Percentiles rank a stretch among this genome's conserved stretches.
phyloP scores from a whole-genome alignment of 805 yeast species.

The Cyberlindnera saturnus region DNA sequence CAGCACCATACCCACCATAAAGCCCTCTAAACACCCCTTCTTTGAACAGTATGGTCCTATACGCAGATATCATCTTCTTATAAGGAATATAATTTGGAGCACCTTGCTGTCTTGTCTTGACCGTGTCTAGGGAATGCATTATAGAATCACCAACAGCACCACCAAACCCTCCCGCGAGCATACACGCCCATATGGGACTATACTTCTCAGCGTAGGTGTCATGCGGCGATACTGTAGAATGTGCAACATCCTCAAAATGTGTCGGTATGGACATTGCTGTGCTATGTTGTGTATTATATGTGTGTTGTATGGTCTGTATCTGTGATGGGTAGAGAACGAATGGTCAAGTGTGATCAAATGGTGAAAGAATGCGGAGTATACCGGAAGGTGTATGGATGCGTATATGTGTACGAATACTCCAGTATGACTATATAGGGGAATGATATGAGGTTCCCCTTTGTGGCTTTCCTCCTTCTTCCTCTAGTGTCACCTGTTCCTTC shows the following conservation, averaged over 20 bases:
- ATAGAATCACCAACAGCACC: conserved; percentile 88
- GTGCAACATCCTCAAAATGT: conserved; percentile 7
- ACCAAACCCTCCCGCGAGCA: conserved; percentile 91
- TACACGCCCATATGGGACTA: conserved; percentile 47
- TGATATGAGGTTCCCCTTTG: too few relatives aligned
- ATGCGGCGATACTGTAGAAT: conserved; percentile 12
- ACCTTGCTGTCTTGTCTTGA: conserved; percentile 97
- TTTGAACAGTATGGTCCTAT: conserved; percentile 63
- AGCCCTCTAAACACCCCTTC: conserved; percentile 85
- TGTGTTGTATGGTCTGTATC: not conserved
- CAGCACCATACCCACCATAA: conserved; percentile 90
- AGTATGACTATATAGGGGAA: too few relatives aligned
- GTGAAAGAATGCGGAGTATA: too few relatives aligned
- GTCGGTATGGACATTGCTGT: not conserved
- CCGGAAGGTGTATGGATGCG: too few relatives aligned
- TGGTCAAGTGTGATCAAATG: too few relatives aligned
- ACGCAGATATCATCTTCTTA: conserved; percentile 70
- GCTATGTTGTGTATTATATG: not conserved
- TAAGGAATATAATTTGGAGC: conserved; percentile 66
- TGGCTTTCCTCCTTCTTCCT: too few relatives aligned
- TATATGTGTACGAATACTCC: too few relatives aligned
- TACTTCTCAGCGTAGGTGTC: conserved; percentile 1
- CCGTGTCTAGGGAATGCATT: conserved; percentile 96
- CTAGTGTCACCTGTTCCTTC: too few relatives aligned
- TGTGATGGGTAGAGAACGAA: not conserved